Percentiles rank a stretch among this genome's conserved stretches.
Conservation (phyloP, 2,329 filamentous ascomycete species). For the Bipolaris gigantea region DNA sequence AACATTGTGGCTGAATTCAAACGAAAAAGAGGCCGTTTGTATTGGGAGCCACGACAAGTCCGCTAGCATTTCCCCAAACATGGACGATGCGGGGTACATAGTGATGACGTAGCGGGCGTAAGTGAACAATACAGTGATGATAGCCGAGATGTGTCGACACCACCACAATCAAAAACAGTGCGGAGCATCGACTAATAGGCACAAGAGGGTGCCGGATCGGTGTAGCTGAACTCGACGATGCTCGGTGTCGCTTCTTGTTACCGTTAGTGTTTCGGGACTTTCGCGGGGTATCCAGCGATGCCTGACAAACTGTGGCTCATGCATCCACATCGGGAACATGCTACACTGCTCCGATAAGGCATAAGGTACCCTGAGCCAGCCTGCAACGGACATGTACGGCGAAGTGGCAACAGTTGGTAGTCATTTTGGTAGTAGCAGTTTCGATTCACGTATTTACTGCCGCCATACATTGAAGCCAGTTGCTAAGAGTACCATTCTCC, state of each 20-base stretch:
- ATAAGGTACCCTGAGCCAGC: conserved; percentile 13
- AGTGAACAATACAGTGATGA: not conserved
- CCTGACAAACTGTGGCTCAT: conserved; percentile 15
- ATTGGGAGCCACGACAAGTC: too few species aligned
- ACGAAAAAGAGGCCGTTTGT: too few species aligned
- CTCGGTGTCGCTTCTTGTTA: conserved; percentile 12
- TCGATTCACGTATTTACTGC: conserved; percentile 4
- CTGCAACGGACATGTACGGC: conserved; percentile 18
- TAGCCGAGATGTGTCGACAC: not conserved
- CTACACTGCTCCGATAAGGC: not conserved
- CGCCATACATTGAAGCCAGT: conserved; percentile 7
- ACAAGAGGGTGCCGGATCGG: not conserved
- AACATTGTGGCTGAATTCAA: too few species aligned
- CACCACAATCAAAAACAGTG: not conserved
- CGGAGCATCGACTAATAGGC: not conserved
- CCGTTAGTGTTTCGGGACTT: conserved; percentile 8
- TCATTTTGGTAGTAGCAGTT: not conserved
- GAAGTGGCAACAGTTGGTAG: conserved; percentile 15
- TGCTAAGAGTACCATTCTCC: conserved; percentile 13
- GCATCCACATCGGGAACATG: not conserved
- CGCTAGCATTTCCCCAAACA: not conserved
- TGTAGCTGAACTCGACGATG: not conserved
- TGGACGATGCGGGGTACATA: not conserved
- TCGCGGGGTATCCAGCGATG: conserved; percentile 19
- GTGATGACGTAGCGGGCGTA: not conserved